Percentiles rank a stretch among this genome's conserved stretches.
Evolutionary conservation across 2,329 filamentous ascomycete species (phyloP).

Genomic region (Rhynchosporium secalis): DNA sequence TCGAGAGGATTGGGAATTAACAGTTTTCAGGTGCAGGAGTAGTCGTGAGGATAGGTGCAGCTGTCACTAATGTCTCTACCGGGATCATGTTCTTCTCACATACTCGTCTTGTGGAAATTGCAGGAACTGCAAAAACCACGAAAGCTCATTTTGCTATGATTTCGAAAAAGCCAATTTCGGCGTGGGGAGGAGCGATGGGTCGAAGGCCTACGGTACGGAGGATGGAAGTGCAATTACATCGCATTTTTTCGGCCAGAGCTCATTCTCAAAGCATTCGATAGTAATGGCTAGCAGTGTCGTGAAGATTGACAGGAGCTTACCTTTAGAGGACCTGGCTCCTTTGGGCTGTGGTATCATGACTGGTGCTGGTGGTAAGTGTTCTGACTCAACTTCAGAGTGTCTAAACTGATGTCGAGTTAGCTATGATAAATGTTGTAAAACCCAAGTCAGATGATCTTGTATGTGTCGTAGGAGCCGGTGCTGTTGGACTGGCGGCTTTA

Average conservation of each 20-base stretch:
- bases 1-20: not conserved
- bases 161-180: slow-evolving; percentile 35
- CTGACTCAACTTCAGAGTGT: not conserved
- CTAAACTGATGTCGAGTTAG: slow-evolving; percentile 16
- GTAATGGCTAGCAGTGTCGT: slow-evolving; percentile 35
- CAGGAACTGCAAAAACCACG: slow-evolving; percentile 33
- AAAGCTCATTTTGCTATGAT: slow-evolving; percentile 38
- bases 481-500: slow-evolving; percentile 44
- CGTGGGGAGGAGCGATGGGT: slow-evolving; percentile 25
- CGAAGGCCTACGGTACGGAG: slow-evolving; percentile 22
- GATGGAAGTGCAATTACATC: slow-evolving; percentile 30
- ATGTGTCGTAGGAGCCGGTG: slow-evolving; percentile 44
- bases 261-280: slow-evolving; percentile 35
- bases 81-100: slow-evolving; percentile 41
- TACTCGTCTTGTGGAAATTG: slow-evolving; percentile 41
- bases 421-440: slow-evolving; percentile 43
- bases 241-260: slow-evolving; percentile 42
- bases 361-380: slow-evolving; percentile 41
- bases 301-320: slow-evolving; percentile 30
- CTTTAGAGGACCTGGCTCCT: slow-evolving; percentile 42
- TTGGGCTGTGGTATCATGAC: slow-evolving; percentile 48
- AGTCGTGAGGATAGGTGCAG: slow-evolving; percentile 25
- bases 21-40: slow-evolving; percentile 26
- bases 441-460: slow-evolving; percentile 37
- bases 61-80: slow-evolving; percentile 16